Evolutionary conservation across 345 rosid species (phyloP), one percentile per base, ranked within the genome.

Genomic region (Mangifera indica): DNA sequence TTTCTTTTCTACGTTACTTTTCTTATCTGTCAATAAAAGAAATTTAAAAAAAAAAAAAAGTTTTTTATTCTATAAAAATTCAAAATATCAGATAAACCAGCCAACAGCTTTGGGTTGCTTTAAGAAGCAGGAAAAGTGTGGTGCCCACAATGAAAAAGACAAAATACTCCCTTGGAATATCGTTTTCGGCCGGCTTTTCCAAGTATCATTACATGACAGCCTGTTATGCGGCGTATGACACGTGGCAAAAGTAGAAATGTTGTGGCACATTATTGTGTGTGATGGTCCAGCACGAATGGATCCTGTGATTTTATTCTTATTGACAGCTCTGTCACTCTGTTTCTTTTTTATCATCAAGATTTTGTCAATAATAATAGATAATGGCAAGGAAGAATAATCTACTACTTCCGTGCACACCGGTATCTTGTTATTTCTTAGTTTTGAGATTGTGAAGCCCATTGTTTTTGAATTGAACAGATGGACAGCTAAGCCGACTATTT

Each of bases 101-200:
- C 74, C 52, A 63, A 64, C 72, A 72, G 72, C 70, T 60, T 72
- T 74, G 71, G 65, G 32, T 52, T 46, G 79, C 71, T 74, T 74
- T 70, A 15, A 1, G 46, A 24, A 55, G 34, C 45, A 54, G 37
- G 22, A 44, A 20, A 25, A 17, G 24, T 14, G 67, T 57, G 59
- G 78, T 78, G 25, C 74, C 76, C 29, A 24, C 15, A n/a, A 5
- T 0, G n/a, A 3, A 15, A 66, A 51, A 18, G 58, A 67, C 71
- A 67, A 68, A 68, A 11, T 6, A 10, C 12, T 55, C 34, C 62
- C 37, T 40, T 0, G 20, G 17, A 2, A 53, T 8, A 34, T 52
- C 11, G 10, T 14, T 10, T 10, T 24, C 63, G 49, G 72, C 75
- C 62, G 79, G 74, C 79, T 49, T 42, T 9, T 40, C 49, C 42